Conservation (phyloP, 2,329 filamentous ascomycete genomes). For the Nothophaeocryptopus gaeumannii region DNA sequence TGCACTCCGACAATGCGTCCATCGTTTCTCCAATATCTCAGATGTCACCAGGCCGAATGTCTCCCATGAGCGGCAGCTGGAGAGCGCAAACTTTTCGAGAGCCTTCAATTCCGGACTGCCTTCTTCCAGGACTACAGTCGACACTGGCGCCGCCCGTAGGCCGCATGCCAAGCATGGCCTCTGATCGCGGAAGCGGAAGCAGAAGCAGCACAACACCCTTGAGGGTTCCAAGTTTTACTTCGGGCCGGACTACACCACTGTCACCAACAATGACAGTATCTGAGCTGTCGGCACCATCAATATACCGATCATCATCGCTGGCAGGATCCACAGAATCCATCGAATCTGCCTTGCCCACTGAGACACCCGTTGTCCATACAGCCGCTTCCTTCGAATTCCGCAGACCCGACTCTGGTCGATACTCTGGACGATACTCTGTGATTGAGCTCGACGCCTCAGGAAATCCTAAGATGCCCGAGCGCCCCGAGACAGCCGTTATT, state of each 20-base stretch:
- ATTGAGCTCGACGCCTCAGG: conserved; percentile 1
- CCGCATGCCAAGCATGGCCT: neutral
- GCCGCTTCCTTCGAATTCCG: conserved; percentile 3
- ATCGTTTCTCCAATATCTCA: conserved; percentile 3
- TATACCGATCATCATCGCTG: too few species aligned
- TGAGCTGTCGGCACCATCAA: neutral
- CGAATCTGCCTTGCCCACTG: neutral
- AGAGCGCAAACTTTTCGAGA: neutral
- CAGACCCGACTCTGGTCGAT: neutral
- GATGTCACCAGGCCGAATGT: neutral
- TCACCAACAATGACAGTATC: conserved; percentile 2
- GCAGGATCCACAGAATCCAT: too few species aligned
- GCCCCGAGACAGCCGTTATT: neutral
- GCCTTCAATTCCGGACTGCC: too few species aligned
- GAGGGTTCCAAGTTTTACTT: too few species aligned
- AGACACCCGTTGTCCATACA: conserved; percentile 5
- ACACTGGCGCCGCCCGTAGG: too few species aligned
- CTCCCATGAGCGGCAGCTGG: neutral
- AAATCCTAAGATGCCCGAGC: neutral
- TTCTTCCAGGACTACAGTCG: too few species aligned
- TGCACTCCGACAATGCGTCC: neutral
- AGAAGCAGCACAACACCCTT: too few species aligned
- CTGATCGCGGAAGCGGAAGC: neutral
- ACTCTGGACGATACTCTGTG: conserved; percentile 1
- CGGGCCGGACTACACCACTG: neutral